Evolutionary conservation across 768 basidiomycete genomes (phyloP).

Genomic region (Chiua virens): DNA sequence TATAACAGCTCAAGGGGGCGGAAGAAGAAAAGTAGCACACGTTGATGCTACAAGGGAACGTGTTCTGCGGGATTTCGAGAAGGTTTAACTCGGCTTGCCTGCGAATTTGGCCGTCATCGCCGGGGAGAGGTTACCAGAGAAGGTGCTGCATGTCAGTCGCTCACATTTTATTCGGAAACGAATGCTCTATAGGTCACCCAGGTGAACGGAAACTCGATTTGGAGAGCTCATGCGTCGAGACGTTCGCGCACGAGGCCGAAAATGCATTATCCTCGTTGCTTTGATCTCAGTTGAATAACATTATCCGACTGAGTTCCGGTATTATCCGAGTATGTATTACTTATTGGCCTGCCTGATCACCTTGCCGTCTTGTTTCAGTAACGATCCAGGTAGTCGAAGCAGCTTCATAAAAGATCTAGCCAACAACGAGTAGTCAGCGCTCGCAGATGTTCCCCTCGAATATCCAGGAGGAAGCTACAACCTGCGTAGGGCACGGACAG

Average conservation of each 20-base stretch:
- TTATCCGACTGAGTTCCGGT: constrained; percentile 31
- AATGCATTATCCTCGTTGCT: constrained; percentile 36
- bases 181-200: constrained; percentile 45
- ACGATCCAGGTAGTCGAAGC: neutral
- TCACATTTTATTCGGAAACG: neutral
- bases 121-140: constrained; percentile 35
- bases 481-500: too few relatives aligned
- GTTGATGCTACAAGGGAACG: constrained; percentile 78
- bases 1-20: constrained; percentile 79
- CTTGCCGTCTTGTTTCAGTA: neutral
- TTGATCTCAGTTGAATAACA: constrained; percentile 3
- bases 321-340: constrained; percentile 14
- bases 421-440: neutral
- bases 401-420: neutral
- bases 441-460: neutral
- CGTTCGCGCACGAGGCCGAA: constrained; percentile 77
- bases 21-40: constrained; percentile 74
- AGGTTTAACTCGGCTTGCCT: constrained; percentile 74
- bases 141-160: constrained; percentile 17
- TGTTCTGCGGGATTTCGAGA: constrained; percentile 88
- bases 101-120: constrained; percentile 34
- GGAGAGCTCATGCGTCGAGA: constrained; percentile 68
- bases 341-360: neutral
- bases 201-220: constrained; percentile 88
- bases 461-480: too few relatives aligned